Conservation (phyloP, 768 basidiomycete genomes). For the Daedalea quercina region DNA sequence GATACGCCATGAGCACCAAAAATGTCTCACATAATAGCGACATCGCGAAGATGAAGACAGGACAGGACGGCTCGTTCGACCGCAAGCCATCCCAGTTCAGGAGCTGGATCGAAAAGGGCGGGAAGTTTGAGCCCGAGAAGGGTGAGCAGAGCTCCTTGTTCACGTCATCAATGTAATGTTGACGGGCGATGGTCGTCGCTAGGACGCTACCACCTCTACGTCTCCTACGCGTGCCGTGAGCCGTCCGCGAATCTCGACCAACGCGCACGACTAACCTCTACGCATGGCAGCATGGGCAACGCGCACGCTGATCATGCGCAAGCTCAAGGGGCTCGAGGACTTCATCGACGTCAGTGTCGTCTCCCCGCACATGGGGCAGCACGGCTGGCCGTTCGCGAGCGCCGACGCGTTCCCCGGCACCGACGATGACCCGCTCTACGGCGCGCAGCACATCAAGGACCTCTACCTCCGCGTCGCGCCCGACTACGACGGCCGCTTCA, state of each 20-base stretch:
- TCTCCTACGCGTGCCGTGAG: constrained; percentile 82
- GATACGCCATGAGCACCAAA: constrained; percentile 6
- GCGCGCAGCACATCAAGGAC: constrained; percentile 70
- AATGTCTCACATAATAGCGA: constrained; percentile 38
- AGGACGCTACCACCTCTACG: constrained; percentile 92
- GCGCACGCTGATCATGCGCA: constrained; percentile 78
- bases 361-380: constrained; percentile 76
- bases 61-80: constrained; percentile 62
- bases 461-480: constrained; percentile 76
- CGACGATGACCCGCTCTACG: constrained; percentile 68
- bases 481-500: constrained; percentile 75
- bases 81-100: constrained; percentile 48
- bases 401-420: constrained; percentile 65
- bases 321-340: constrained; percentile 88
- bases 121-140: constrained; percentile 66
- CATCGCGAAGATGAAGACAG: constrained; percentile 46
- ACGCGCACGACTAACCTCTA: neutral
- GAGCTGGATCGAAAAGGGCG: constrained; percentile 46
- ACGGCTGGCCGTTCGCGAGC: constrained; percentile 85
- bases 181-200: neutral
- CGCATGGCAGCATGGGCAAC: constrained; percentile 78
- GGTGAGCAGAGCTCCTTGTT: constrained; percentile 36
- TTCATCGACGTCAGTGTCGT: constrained; percentile 74
- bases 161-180: neutral
- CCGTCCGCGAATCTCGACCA: neutral